Evolutionary conservation across 305 asterid species (phyloP), one percentile per base, ranked within the genome.

Genomic region (Fraxinus latifolia): DNA sequence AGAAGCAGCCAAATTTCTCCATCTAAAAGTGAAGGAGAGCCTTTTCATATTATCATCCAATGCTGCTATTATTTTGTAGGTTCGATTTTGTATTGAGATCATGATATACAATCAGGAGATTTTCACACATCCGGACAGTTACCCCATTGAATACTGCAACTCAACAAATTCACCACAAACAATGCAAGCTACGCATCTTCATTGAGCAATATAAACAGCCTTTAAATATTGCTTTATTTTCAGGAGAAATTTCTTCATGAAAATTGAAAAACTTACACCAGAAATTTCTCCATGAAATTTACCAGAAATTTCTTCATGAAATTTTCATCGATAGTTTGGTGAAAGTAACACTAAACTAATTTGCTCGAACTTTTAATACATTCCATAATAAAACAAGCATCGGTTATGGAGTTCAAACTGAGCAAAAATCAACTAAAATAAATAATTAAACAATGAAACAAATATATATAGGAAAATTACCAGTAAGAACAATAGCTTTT

Each of bases 401-500:
- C 21, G 31, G 9, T 5, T 27, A 14, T 27, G 21, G 74, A 68
- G 27, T 29, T 68, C 74, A 68, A 67, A 11, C 19, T 9, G 3
- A 27, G 36, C 1, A 25, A 60, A 60, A 17, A 29, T 25, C 17
- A 68, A 3, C 36, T 68, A 4, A 29, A 68, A 70, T 70, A 5
- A 31, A 70, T 14, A 70, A 67, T 14, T 12, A 27, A 67, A 68
- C 1, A n/a, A 70, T 1, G 12, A 14, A 23, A 31, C 14, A 70
- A 31, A 68, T 68, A 19, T 68, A 65, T 27, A 23, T 27, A 12
- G 29, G 21, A 68, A 15, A 68, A 68, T 15, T 68, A 68, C 74
- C 74, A 27, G 74, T 68, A 29, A 68, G 74, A 68, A 68, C 74
- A 68, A 68, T 15, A 12, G 74, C 74, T 29, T 68, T 68, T 68